Conservation (phyloP, 2,329 filamentous ascomycete species). For the Apiospora rasikravindrae region DNA sequence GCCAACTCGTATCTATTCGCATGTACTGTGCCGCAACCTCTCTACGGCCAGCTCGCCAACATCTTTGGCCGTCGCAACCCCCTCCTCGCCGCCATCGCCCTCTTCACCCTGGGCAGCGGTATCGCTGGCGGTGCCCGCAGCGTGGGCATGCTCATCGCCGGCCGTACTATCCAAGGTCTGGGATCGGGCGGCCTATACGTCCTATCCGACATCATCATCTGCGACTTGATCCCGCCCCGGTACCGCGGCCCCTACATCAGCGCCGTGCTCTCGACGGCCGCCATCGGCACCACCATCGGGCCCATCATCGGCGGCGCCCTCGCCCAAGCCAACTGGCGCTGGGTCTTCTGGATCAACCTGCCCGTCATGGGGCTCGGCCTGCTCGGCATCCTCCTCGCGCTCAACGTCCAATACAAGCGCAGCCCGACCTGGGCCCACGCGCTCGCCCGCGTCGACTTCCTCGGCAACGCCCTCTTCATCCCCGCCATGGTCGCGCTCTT, state of each 20-base stretch:
- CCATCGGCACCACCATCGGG: slow-evolving; percentile 58
- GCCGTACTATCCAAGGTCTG: slow-evolving; percentile 48
- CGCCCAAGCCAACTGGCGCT: slow-evolving; percentile 59
- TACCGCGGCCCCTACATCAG: slow-evolving; percentile 40
- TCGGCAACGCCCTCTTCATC: background rate
- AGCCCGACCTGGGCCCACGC: background rate
- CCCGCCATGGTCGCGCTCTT: background rate
- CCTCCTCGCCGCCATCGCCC: background rate
- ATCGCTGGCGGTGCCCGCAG: slow-evolving; percentile 12
- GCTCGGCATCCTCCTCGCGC: too few relatives aligned
- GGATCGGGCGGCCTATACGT: slow-evolving; percentile 21
- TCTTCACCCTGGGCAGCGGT: slow-evolving; percentile 30
- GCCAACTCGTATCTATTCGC: slow-evolving; percentile 23
- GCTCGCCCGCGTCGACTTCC: background rate
- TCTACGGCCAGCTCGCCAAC: slow-evolving; percentile 46
- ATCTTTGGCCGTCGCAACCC: background rate
- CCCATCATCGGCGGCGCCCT: slow-evolving; percentile 60
- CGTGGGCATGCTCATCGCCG: slow-evolving; percentile 41
- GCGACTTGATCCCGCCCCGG: slow-evolving; percentile 45
- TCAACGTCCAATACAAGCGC: background rate
- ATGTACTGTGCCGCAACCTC: slow-evolving; percentile 47
- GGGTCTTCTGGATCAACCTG: slow-evolving; percentile 71
- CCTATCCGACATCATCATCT: slow-evolving; percentile 22
- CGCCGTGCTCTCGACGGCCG: slow-evolving; percentile 40
- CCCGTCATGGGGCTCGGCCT: slow-evolving; percentile 50